phyloP scores from a whole-genome alignment of 805 yeast genomes.

The Yueomyces sinensis region DNA sequence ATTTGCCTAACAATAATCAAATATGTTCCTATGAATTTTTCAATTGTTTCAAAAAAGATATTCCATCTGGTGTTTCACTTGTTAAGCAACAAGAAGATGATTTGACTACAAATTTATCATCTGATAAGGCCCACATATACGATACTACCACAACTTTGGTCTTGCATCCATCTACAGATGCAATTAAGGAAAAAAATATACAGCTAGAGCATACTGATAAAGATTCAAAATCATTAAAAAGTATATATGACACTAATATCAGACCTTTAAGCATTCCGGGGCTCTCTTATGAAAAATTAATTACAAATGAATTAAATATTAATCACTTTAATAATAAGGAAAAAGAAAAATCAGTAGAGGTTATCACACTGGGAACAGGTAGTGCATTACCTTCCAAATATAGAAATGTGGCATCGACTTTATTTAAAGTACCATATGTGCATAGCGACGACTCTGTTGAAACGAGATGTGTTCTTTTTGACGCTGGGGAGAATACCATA shows the following conservation, averaged over 20 bases:
- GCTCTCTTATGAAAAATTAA: constrained; percentile 11
- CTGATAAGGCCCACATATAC: constrained; percentile 15
- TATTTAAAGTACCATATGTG: constrained; percentile 53
- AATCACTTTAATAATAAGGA: constrained; percentile 20
- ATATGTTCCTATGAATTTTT: constrained; percentile 20
- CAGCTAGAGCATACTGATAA: neutral
- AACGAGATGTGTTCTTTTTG: constrained; percentile 47
- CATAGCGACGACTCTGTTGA: constrained; percentile 19
- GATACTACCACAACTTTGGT: constrained; percentile 7
- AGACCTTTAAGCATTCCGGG: constrained; percentile 15
- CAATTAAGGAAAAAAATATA: constrained; percentile 5
- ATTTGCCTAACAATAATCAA: constrained; percentile 25
- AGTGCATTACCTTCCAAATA: constrained; percentile 77
- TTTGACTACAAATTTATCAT: constrained; percentile 5
- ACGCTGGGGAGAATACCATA: constrained; percentile 91
- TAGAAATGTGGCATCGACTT: constrained; percentile 74
- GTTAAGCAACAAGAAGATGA: constrained; percentile 13
- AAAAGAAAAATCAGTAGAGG: constrained; percentile 44
- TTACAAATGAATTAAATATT: constrained; percentile 17
- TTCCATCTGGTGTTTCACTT: constrained; percentile 19
- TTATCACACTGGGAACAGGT: constrained; percentile 82
- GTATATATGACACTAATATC: constrained; percentile 15
- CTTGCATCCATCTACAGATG: constrained; percentile 14
- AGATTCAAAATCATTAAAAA: neutral
- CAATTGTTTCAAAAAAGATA: constrained; percentile 16